Percentiles rank a stretch among this genome's conserved stretches.
Conservation (phyloP, 169 alveolate species). For the Theileria sp. region DNA sequence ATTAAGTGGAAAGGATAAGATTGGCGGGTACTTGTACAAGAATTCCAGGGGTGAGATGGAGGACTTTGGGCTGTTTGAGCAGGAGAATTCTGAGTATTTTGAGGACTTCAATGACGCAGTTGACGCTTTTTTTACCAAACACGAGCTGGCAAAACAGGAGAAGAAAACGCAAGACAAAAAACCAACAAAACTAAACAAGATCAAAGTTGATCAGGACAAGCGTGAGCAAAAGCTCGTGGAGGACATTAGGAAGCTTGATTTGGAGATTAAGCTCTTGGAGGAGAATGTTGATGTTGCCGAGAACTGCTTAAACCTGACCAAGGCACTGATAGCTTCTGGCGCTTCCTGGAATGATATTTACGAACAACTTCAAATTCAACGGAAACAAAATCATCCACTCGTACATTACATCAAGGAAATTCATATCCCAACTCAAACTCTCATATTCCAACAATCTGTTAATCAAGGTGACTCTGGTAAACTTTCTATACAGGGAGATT, state of each 20-base stretch:
- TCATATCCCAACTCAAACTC: conserved; percentile 67
- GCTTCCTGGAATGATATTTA: conserved; percentile 88
- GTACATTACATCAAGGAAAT: conserved; percentile 82
- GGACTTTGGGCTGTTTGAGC: conserved; percentile 60
- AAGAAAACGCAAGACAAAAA: conserved; percentile 40
- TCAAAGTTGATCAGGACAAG: conserved; percentile 85
- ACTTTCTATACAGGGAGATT: conserved; percentile 48
- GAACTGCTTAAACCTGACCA: conserved; percentile 71
- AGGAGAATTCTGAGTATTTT: conserved; percentile 24
- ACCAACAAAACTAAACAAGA: conserved; percentile 80
- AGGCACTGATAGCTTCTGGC: conserved; percentile 81
- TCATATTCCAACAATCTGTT: conserved; percentile 3
- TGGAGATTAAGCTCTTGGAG: conserved; percentile 79
- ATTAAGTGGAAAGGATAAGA: conserved; percentile 8
- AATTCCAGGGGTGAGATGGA: conserved; percentile 31
- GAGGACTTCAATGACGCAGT: conserved; percentile 57
- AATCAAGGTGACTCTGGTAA: conserved; percentile 35
- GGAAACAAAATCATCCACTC: conserved; percentile 83
- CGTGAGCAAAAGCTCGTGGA: conserved; percentile 72
- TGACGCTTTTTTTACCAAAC: conserved; percentile 58
- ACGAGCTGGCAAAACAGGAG: conserved; percentile 52
- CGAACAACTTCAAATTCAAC: conserved; percentile 86
- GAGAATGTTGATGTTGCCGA: conserved; percentile 79
- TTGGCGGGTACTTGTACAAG: conserved; percentile 52
- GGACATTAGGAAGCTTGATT: conserved; percentile 73